These are phyloP conservation scores for Eucalyptus sp. DNA, from an alignment of 345 rosid genomes.

Conservation along the genomic window DNA sequence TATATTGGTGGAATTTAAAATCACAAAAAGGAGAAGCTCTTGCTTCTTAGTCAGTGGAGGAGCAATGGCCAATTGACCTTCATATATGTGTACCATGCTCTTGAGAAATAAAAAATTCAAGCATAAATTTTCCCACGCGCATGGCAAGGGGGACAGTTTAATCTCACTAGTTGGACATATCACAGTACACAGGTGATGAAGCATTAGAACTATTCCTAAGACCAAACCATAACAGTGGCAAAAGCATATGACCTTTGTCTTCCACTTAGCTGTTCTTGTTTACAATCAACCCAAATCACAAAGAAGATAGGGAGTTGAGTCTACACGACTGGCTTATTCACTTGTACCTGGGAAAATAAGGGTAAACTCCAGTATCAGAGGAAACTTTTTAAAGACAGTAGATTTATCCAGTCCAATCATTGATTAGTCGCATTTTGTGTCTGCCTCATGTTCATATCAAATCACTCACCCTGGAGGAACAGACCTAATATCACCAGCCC, in stretches of 20 bases:
- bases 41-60: background rate
- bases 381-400: background rate
- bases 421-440: background rate
- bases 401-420: background rate
- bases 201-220: background rate
- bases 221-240: background rate
- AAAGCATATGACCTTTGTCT: background rate
- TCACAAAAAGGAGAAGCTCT: background rate
- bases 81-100: background rate
- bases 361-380: background rate
- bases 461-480: background rate
- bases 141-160: background rate
- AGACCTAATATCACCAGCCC: background rate
- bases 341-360: background rate
- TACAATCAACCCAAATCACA: background rate
- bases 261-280: background rate
- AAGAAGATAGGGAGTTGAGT: background rate
- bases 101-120: background rate
- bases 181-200: background rate
- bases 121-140: background rate
- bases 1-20: no score
- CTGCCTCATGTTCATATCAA: background rate
- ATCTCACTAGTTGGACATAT: background rate
- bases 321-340: background rate
- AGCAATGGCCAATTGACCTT: background rate